phyloP scores from a whole-genome alignment of 1,139 yeast genomes.

The Sugiyamaella pinicola region DNA sequence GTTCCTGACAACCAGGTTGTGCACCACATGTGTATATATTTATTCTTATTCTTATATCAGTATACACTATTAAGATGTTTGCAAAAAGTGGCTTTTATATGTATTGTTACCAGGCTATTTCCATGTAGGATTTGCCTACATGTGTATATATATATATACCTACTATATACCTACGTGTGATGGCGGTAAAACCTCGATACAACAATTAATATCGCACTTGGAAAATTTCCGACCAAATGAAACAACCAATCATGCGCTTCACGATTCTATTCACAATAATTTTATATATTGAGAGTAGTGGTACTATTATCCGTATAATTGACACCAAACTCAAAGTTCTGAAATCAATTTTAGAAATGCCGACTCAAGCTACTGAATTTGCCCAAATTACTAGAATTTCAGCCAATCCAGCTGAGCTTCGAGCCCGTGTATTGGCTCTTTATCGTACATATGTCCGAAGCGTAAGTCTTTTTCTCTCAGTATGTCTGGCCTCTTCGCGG shows the following conservation, averaged over 20 bases:
- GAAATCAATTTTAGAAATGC: constrained; percentile 41
- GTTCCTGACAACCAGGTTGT: no score
- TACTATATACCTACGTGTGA: not conserved
- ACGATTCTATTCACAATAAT: constrained; percentile 6
- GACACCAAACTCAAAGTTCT: not conserved
- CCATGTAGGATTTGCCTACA: no score
- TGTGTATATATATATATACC: no score
- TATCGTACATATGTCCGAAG: constrained; percentile 73
- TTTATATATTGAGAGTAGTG: not conserved
- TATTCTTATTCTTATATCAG: no score
- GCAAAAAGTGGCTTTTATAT: no score
- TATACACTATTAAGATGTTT: no score
- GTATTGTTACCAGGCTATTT: no score
- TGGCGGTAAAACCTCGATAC: not conserved
- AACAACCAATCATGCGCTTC: constrained; percentile 17
- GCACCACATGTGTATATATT: no score
- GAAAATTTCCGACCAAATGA: no score
- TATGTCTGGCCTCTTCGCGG: not conserved
- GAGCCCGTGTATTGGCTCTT: constrained; percentile 64
- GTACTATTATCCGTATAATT: not conserved
- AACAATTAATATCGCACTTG: no score
- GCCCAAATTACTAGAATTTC: constrained; percentile 81
- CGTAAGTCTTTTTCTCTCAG: constrained; percentile 31
- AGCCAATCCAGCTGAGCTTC: constrained; percentile 61
- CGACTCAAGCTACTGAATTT: constrained; percentile 77